Base-by-base conservation (phyloP, 345 rosid species). In the Camelina laxa region DNA sequence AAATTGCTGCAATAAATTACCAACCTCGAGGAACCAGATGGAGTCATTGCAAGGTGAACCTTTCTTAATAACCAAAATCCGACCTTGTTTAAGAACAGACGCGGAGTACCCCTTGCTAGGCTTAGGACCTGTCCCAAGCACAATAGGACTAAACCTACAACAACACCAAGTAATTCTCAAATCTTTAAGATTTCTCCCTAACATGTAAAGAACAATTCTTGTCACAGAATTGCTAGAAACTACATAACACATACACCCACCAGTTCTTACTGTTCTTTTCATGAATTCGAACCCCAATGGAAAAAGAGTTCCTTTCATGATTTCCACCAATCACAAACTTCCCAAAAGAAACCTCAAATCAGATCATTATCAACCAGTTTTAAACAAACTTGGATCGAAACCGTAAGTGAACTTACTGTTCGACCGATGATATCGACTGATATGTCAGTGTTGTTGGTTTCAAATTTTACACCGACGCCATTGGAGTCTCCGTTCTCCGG, bases 21-120 rank as follows among this genome's bases (percentile, higher is more conserved):
- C 53, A 80, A 93, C 98, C 97, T 93, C 98, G 1, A 93, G 96
- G 81, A 93, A 93, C 94, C 94, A 93, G 74, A 87, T 49, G 80
- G 85, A 83, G 81, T 84, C 98, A 73, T 80, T 84, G 11, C 83
- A 61, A 30, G 78, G 22, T 22, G 91, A 75, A 17, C 84, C 97
- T 78, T 81, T 87, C 79, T 82, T 87, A 58, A 93, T 77, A 60
- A 93, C 74, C 80, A 93, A 69, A n/a, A 93, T 81, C 38, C 90
- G 85, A 70, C 82, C 89, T 60, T 85, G 87, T 74, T 82, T 81
- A 48, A 88, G 56, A 51, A 72, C 76, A 31, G 87, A 72, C 4
- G 86, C 89, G 0, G 84, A 88, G 74, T 81, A 85, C 2, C 31
- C 86, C 67, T 83, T 82, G 78, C 88, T 66, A 6, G 86, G 69